Percentiles rank a stretch among this genome's conserved stretches.
phyloP scores from a whole-genome alignment of 2,329 filamentous ascomycete species.

The Colletotrichum zoysiae region DNA sequence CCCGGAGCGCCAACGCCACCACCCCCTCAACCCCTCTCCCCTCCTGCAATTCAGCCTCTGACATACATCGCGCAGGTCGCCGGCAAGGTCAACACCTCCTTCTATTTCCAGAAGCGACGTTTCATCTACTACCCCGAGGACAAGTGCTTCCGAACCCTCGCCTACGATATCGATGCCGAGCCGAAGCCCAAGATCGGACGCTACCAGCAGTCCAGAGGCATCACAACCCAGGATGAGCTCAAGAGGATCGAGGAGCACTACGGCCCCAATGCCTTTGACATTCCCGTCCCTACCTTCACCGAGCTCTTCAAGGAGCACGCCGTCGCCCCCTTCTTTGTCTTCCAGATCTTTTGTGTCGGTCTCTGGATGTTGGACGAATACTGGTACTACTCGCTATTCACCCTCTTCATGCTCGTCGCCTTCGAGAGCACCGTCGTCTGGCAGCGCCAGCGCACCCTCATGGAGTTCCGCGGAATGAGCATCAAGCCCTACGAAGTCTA shows the following conservation, averaged over 20 bases:
- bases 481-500: conserved; percentile 98
- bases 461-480: conserved; percentile 98
- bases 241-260: conserved; percentile 90
- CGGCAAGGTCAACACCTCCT: conserved; percentile 83
- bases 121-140: conserved; percentile 84
- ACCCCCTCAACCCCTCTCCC: background rate
- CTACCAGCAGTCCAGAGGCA: conserved; percentile 85
- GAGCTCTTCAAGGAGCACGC: conserved; percentile 99
- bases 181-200: conserved; percentile 82
- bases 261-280: conserved; percentile 96
- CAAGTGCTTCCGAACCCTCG: conserved; percentile 83
- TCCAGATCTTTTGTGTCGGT: conserved; percentile 98
- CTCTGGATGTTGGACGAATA: conserved; percentile 99
- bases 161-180: conserved; percentile 86
- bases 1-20: background rate
- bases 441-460: conserved; percentile 96
- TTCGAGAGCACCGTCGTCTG: conserved; percentile 99
- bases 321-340: conserved; percentile 98
- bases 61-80: conserved; percentile 64
- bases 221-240: conserved; percentile 80
- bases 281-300: conserved; percentile 93
- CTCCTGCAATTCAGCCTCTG: background rate
- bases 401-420: conserved; percentile 95
- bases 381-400: conserved; percentile 99
- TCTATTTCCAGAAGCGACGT: conserved; percentile 97